Base-by-base conservation (phyloP, 192 early-diverging fungal species). In the Lunasporangiospora selenospora region DNA sequence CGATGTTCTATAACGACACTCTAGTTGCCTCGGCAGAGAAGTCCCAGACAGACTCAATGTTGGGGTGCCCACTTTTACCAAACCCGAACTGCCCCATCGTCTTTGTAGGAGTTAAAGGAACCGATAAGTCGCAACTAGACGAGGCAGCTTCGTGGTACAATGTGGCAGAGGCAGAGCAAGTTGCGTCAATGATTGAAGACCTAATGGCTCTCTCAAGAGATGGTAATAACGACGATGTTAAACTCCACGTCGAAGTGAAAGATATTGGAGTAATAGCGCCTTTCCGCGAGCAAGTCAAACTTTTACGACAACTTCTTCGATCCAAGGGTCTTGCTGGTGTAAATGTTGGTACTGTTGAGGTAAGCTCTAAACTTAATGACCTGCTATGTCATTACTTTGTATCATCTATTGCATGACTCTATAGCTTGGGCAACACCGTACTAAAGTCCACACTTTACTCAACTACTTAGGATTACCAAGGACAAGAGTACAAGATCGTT, bases 241-340 rank as follows among this genome's bases (percentile, higher is more conserved):
- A 19, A 31, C 52, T 52, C 39, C 30, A 62, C 11, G 75, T 86
- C 27, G 53, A 44, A 15, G 29, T 61, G n/a, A 57, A 55, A 8
- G 79, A 83, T 29, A 69, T 87, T 77, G 85, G 83, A 37, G 75
- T 87, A 12, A 85, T 87, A 31, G 58, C 81, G 0, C 81, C 85
- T 3, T 85, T 83, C 61, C 70, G 83, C 2, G 80, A 83, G 46
- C 83, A 85, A 54, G 83, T 85, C 44, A 75, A 76, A 52, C 30
- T 62, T 19, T 43, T 85, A 43, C 75, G 81, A 18, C 63, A 53
- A 30, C 23, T 78, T 9, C 65, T 84, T 27, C 52, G 78, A 34
- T 46, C 61, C 2, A 50, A 54, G n/a, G 61, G 66, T 16, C 58
- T 70, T 24, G 70, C 75, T 4, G 52, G 59, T 3, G 71, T 75